These are phyloP conservation scores for Davidsoniella virescens DNA, from an alignment of 2,329 filamentous ascomycete genomes.

Conservation along the genomic window DNA sequence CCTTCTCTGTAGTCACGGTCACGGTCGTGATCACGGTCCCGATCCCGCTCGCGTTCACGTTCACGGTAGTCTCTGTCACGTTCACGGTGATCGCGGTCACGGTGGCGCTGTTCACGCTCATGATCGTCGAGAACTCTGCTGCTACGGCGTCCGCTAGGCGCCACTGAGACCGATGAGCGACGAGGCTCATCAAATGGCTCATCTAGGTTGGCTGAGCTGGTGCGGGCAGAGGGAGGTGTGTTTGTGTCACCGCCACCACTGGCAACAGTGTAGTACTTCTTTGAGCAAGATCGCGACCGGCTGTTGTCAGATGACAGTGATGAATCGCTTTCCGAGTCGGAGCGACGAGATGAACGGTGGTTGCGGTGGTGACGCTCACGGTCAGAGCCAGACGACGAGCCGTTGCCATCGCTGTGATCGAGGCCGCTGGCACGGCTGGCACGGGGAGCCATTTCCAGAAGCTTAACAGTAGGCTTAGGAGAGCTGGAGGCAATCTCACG, in stretches of 20 bases:
- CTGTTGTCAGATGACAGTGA: slow-evolving; percentile 20
- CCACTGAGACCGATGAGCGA: not conserved
- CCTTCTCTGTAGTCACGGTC: slow-evolving; percentile 27
- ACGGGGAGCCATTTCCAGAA: not conserved
- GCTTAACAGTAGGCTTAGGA: slow-evolving; percentile 15
- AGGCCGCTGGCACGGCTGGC: slow-evolving; percentile 12
- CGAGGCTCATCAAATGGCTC: not conserved
- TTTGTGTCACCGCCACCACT: not conserved
- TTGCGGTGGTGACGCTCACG: slow-evolving; percentile 14
- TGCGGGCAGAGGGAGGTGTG: slow-evolving; percentile 10
- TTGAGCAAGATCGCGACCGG: slow-evolving; percentile 9
- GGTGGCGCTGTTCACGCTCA: slow-evolving; percentile 20
- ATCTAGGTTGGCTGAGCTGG: not conserved
- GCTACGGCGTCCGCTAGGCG: slow-evolving; percentile 20
- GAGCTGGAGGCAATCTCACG: slow-evolving; percentile 26
- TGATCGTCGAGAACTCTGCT: slow-evolving; percentile 1
- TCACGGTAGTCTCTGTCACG: slow-evolving; percentile 22
- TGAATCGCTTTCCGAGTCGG: slow-evolving; percentile 5
- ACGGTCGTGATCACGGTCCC: slow-evolving; percentile 28
- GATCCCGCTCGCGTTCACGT: slow-evolving; percentile 25
- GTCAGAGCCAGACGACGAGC: slow-evolving; percentile 8
- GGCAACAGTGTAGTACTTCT: slow-evolving; percentile 15
- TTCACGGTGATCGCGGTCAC: slow-evolving; percentile 22
- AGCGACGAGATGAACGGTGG: not conserved
- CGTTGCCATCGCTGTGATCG: slow-evolving; percentile 16